Conservation (phyloP, 371 early-diverging fungal genomes). For the Sanchytrium tribonematis region DNA sequence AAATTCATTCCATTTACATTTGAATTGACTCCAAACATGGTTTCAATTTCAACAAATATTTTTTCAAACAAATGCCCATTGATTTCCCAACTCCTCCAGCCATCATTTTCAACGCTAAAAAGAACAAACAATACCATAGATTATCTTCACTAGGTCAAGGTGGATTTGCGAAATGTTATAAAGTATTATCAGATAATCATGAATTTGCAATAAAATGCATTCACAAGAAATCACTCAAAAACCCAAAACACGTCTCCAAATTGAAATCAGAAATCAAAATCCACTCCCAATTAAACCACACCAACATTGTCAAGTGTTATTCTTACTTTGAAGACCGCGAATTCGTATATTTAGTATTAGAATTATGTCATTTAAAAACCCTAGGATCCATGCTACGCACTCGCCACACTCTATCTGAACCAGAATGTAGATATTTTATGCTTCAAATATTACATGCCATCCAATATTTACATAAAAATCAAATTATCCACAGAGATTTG, state of each 20-base stretch:
- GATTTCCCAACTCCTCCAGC: neutral
- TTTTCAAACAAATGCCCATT: neutral
- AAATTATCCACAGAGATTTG: conserved; percentile 82
- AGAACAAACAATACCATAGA: neutral
- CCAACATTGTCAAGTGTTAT: conserved; percentile 53
- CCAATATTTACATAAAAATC: conserved; percentile 48
- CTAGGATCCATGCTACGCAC: conserved; percentile 47
- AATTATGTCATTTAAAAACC: conserved; percentile 57
- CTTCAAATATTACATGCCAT: conserved; percentile 55
- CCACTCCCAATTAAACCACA: conserved; percentile 43
- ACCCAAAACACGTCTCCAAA: conserved; percentile 31
- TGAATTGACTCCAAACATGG: no score
- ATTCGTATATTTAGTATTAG: conserved; percentile 76
- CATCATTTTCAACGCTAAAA: neutral
- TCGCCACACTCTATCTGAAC: conserved; percentile 50
- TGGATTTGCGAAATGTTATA: conserved; percentile 66
- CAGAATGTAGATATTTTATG: conserved; percentile 62
- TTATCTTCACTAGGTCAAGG: conserved; percentile 21
- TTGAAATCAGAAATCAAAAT: conserved; percentile 53
- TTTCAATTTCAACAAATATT: no score
- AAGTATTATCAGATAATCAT: conserved; percentile 17
- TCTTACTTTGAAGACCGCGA: conserved; percentile 58
- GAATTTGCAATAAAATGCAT: conserved; percentile 53
- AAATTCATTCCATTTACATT: no score
- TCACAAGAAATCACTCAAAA: conserved; percentile 25